These are phyloP conservation scores for Misopates orontium DNA, from an alignment of 257 asterid genomes.

Conservation along the genomic window DNA sequence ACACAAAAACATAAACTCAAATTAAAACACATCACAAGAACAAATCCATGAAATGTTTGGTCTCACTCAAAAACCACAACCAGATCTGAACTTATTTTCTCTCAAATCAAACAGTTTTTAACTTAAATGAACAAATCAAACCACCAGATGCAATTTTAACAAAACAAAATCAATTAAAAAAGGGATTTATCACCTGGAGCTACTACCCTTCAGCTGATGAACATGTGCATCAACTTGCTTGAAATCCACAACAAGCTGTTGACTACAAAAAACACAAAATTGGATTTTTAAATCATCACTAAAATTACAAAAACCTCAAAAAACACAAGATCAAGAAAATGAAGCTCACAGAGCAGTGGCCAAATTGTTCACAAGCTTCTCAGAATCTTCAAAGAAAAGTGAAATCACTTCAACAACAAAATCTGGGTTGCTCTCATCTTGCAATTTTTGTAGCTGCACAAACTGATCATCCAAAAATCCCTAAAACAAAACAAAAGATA, in stretches of 20 bases:
- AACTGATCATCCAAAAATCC: constrained; percentile 69
- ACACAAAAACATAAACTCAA: background rate
- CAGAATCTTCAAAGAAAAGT: constrained; percentile 73
- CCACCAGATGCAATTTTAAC: background rate
- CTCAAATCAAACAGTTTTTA: constrained; percentile 15
- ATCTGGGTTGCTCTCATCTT: constrained; percentile 77
- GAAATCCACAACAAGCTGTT: constrained; percentile 40
- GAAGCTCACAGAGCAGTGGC: constrained; percentile 54
- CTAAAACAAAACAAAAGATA: constrained; percentile 13
- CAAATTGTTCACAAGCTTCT: constrained; percentile 62
- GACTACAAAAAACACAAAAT: constrained; percentile 4
- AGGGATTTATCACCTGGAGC: constrained; percentile 41
- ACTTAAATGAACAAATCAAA: constrained; percentile 3
- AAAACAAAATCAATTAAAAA: background rate
- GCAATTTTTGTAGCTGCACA: constrained; percentile 62
- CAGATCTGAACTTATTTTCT: constrained; percentile 24
- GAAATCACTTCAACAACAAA: constrained; percentile 71
- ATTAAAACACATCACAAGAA: background rate
- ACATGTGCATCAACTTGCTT: constrained; percentile 42
- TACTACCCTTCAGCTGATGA: constrained; percentile 45
- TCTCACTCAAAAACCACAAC: constrained; percentile 7
- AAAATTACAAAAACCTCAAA: background rate
- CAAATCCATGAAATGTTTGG: background rate
- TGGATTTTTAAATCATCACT: background rate
- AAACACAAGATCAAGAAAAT: background rate